Percentiles rank a stretch among this genome's conserved stretches.
These are phyloP conservation scores for Syzygium malaccense DNA, from an alignment of 441 rosid genomes.

Conservation along the genomic window DNA sequence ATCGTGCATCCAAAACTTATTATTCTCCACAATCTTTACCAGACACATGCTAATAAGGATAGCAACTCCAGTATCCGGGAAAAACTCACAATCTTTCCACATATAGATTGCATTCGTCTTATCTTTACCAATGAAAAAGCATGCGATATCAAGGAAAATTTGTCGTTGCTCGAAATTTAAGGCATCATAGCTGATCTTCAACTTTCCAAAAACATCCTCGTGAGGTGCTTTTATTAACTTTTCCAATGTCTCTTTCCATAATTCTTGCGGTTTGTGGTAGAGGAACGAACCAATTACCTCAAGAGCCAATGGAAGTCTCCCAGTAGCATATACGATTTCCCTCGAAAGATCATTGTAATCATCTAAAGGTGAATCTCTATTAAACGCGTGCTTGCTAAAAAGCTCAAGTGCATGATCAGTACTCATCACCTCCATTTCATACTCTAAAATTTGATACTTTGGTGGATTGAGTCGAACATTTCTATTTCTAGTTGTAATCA, in stretches of 20 bases:
- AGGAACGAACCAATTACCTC: slow-evolving; percentile 2
- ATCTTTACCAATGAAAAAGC: too few species aligned
- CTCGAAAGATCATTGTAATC: neutral
- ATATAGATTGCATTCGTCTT: too few species aligned
- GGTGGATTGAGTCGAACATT: neutral
- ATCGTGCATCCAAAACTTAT: neutral
- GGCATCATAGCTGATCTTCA: too few species aligned
- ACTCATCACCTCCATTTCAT: neutral
- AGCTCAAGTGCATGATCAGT: neutral
- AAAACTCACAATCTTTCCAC: too few species aligned
- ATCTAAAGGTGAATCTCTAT: neutral
- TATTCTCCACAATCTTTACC: neutral
- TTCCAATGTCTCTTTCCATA: neutral
- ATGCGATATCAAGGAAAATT: too few species aligned
- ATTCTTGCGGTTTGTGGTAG: too few species aligned
- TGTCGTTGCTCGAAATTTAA: too few species aligned
- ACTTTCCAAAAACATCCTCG: too few species aligned
- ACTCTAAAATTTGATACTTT: neutral
- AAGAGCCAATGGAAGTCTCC: neutral
- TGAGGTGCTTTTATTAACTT: too few species aligned
- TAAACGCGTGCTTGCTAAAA: neutral
- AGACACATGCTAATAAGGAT: neutral
- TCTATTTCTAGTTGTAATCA: neutral
- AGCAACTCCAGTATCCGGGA: neutral
- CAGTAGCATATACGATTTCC: neutral